A percentile compares a stretch with the other conserved stretches of the same genome.
Conservation (phyloP, 108 stramenopile genomes). For the Pelagomonas calceolata region DNA sequence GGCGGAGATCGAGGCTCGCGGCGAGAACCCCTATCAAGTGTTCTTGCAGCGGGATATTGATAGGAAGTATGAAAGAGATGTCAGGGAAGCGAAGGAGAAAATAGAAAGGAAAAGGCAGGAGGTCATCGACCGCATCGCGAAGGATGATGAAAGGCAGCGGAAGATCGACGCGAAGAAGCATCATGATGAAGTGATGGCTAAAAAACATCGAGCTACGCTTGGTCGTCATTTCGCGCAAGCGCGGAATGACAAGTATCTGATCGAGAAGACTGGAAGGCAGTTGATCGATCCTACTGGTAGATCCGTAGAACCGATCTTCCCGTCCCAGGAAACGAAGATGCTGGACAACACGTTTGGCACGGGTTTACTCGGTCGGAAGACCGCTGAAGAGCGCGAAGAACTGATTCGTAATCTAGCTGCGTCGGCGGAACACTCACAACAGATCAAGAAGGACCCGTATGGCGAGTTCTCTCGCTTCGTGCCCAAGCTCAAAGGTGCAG, state of each 20-base stretch:
- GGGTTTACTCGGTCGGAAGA: conserved; percentile 5
- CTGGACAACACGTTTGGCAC: conserved; percentile 27
- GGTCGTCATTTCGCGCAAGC: conserved; percentile 24
- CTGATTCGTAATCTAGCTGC: conserved; percentile 6
- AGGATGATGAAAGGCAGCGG: not conserved
- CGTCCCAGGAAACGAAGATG: conserved; percentile 21
- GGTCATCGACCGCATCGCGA: conserved; percentile 2
- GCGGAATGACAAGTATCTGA: conserved; percentile 20
- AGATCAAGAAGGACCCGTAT: not conserved
- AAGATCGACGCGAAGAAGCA: conserved; percentile 8
- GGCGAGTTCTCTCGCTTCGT: conserved; percentile 8
- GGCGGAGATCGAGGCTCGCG: conserved; percentile 2
- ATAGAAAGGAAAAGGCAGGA: conserved; percentile 3
- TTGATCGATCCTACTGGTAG: conserved; percentile 24
- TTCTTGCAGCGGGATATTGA: conserved; percentile 11
- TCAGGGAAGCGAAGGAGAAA: not conserved
- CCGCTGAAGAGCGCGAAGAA: conserved; percentile 9
- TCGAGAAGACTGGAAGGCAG: conserved; percentile 18
- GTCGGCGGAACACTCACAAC: too few species aligned
- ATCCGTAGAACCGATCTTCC: not conserved
- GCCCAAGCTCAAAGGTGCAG: conserved; percentile 1
- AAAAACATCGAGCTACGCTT: not conserved
- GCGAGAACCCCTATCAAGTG: conserved; percentile 22
- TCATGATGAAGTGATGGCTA: not conserved
- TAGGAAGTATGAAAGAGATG: not conserved